Conservation (phyloP, 2,329 filamentous ascomycete species). For the Pyricularia grisea region DNA sequence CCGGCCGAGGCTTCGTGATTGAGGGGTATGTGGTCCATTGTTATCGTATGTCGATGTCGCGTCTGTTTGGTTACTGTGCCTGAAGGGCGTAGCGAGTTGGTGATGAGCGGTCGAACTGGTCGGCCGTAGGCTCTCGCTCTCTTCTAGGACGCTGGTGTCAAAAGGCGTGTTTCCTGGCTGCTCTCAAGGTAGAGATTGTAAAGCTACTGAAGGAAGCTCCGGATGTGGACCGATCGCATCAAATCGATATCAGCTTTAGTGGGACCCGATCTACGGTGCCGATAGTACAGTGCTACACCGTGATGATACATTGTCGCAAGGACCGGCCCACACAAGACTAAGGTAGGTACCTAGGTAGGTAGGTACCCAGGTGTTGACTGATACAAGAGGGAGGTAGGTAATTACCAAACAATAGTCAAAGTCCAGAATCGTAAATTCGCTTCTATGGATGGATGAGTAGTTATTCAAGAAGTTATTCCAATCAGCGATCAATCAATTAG, state of each 20-base stretch:
- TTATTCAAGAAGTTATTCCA: not conserved
- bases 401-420: not conserved
- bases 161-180: not conserved
- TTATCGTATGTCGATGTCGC: constrained; percentile 2
- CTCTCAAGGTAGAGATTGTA: not conserved
- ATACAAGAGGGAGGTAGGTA: too few relatives aligned
- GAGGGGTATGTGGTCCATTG: constrained; percentile 58
- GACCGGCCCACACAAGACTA: too few relatives aligned
- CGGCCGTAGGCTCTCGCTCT: not conserved
- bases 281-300: not conserved
- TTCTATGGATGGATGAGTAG: not conserved
- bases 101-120: not conserved
- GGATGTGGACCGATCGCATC: not conserved
- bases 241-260: not conserved
- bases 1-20: constrained; percentile 69
- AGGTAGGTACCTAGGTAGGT: too few relatives aligned
- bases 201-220: not conserved
- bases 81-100: not conserved
- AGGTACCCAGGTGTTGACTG: too few relatives aligned
- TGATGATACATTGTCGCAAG: not conserved
- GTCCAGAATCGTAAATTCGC: not conserved
- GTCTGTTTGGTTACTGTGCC: not conserved
- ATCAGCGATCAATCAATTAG: not conserved
- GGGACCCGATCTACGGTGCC: not conserved
- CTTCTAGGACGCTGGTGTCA: not conserved